Evolutionary conservation across 768 basidiomycete genomes (phyloP).

Genomic region (Omphalotus guepiniiformis): DNA sequence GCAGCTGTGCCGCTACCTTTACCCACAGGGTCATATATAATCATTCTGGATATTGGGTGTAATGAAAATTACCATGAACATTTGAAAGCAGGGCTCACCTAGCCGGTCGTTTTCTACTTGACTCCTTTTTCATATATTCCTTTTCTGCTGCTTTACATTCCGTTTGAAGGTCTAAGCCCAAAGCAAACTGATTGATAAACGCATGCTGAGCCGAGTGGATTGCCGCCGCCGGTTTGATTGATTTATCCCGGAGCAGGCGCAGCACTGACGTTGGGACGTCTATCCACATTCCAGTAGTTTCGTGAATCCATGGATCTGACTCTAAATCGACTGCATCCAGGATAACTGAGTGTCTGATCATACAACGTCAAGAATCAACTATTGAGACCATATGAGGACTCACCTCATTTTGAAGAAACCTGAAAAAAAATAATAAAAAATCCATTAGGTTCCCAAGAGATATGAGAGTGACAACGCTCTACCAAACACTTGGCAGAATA

Average conservation of each 20-base stretch:
- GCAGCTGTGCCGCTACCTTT: constrained; percentile 68
- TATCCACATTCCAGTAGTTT: constrained; percentile 75
- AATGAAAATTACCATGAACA: constrained; percentile 1
- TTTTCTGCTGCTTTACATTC: constrained; percentile 83
- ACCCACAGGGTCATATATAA: constrained; percentile 75
- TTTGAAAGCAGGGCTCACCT: constrained; percentile 33
- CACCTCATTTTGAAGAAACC: constrained; percentile 81
- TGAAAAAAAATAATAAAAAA: constrained; percentile 19
- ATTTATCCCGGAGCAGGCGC: constrained; percentile 46
- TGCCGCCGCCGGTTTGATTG: constrained; percentile 67
- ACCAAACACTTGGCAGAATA: constrained; percentile 61
- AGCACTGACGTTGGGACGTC: constrained; percentile 60
- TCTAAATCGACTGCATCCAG: constrained; percentile 77
- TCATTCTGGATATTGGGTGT: constrained; percentile 44
- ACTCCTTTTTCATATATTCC: constrained; percentile 53
- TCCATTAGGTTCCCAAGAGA: not conserved
- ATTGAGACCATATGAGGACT: constrained; percentile 5
- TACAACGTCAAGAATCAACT: not conserved
- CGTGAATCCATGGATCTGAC: constrained; percentile 71
- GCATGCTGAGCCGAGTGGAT: constrained; percentile 88
- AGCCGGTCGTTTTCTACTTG: constrained; percentile 63
- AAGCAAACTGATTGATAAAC: constrained; percentile 69
- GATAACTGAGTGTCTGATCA: constrained; percentile 52
- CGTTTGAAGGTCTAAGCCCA: constrained; percentile 67
- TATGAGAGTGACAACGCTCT: constrained; percentile 14